A percentile compares a stretch with the other conserved stretches of the same genome.
Conservation (phyloP, 306 rosid species). For the Crotalaria pallida region DNA sequence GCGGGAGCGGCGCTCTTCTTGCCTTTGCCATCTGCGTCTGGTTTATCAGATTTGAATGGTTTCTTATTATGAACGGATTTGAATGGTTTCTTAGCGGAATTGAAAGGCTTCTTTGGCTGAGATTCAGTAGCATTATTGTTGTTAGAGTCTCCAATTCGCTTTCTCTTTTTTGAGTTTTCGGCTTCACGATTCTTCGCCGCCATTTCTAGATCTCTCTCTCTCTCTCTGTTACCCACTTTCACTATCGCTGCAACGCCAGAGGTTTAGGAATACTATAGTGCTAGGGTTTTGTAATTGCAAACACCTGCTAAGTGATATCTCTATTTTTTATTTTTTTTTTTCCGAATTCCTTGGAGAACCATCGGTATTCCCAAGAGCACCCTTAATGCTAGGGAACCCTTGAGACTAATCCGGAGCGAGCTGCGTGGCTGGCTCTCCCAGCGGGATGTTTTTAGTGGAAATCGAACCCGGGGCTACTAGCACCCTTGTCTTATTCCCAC, state of each 20-base stretch:
- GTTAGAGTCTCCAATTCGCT: conserved; percentile 39
- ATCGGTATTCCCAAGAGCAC: no score
- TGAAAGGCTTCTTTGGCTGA: conserved; percentile 37
- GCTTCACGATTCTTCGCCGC: conserved; percentile 51
- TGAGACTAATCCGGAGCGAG: no score
- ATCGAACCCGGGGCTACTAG: no score
- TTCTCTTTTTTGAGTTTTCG: conserved; percentile 45
- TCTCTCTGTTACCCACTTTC: background rate
- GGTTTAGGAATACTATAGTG: conserved; percentile 26
- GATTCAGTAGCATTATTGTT: conserved; percentile 19
- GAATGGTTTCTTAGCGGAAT: conserved; percentile 25
- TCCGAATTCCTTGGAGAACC: no score
- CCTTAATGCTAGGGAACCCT: no score
- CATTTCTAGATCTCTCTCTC: conserved; percentile 35
- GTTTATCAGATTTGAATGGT: conserved; percentile 20
- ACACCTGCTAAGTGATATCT: no score
- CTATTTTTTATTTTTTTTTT: no score
- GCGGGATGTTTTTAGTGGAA: no score
- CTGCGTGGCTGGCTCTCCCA: no score
- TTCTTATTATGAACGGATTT: conserved; percentile 27
- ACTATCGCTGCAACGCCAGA: background rate
- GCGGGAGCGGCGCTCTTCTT: conserved; percentile 26
- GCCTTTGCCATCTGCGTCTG: conserved; percentile 23
- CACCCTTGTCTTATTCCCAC: no score
- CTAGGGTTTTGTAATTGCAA: conserved; percentile 24